These are phyloP conservation scores for Geotrichum aggregatum DNA, from an alignment of 1,139 yeast species.

Conservation along the genomic window DNA sequence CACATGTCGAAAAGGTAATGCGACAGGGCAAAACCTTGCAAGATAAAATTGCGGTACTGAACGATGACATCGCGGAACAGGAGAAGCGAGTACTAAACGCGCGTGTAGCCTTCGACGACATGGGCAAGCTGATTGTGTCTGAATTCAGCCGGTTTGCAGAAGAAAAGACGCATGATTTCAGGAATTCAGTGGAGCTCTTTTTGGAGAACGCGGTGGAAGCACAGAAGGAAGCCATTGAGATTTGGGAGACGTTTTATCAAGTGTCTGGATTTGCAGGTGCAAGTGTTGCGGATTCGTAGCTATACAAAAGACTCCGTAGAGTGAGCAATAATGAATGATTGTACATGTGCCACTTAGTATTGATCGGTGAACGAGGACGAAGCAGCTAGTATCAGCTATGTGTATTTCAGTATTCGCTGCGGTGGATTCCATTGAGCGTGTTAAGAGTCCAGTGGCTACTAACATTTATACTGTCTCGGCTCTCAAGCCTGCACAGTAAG, in stretches of 20 bases:
- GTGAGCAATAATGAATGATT: no score
- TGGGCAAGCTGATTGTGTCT: conserved; percentile 59
- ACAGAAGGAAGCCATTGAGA: conserved; percentile 90
- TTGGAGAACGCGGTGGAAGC: conserved; percentile 88
- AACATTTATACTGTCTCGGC: no score
- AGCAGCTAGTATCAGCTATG: no score
- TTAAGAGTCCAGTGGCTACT: no score
- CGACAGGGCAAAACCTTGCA: conserved; percentile 44
- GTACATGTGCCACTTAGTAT: no score
- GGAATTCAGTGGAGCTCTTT: conserved; percentile 85
- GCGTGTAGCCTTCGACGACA: conserved; percentile 56
- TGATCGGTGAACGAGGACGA: no score
- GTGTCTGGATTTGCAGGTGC: conserved; percentile 1
- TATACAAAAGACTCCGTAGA: no score
- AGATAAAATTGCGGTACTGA: conserved; percentile 54
- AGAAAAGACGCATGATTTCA: conserved; percentile 78
- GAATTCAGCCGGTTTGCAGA: conserved; percentile 70
- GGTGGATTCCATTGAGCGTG: no score
- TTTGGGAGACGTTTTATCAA: conserved; percentile 75
- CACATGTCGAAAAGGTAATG: conserved; percentile 49
- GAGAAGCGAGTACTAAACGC: conserved; percentile 55
- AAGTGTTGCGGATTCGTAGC: no score
- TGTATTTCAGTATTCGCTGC: no score
- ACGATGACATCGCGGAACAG: conserved; percentile 55
- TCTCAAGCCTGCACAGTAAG: no score